Percentiles rank a stretch among this genome's conserved stretches.
Conservation (phyloP, 2,329 filamentous ascomycete species). For the Didymella pinodella region DNA sequence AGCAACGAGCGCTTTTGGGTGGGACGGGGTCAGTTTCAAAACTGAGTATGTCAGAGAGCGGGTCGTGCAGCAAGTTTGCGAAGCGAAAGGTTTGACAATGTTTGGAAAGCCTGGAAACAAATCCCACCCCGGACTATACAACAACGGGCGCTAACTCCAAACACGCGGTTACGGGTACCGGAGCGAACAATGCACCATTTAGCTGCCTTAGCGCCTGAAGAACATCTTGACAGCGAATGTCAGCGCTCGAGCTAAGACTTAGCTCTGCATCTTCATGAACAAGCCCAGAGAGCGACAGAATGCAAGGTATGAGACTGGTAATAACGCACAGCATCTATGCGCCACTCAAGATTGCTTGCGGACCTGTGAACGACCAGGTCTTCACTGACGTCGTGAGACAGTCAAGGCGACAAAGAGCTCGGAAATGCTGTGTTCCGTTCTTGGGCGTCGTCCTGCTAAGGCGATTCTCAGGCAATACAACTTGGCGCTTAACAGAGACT, state of each 20-base stretch:
- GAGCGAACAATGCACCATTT: conserved; percentile 41
- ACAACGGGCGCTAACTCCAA: conserved; percentile 49
- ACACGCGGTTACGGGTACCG: conserved; percentile 39
- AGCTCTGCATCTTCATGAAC: conserved; percentile 2
- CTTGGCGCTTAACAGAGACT: conserved; percentile 34
- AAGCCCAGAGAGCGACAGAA: background rate
- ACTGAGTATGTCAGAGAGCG: conserved; percentile 47
- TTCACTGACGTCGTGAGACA: conserved; percentile 45
- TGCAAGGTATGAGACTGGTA: conserved; percentile 6
- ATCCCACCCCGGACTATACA: conserved; percentile 40
- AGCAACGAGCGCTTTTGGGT: conserved; percentile 36
- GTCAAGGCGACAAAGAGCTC: conserved; percentile 43
- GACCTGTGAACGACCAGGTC: conserved; percentile 29
- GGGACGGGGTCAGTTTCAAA: conserved; percentile 51
- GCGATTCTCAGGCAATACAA: conserved; percentile 31
- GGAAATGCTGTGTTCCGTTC: conserved; percentile 44
- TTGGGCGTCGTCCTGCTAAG: conserved; percentile 43
- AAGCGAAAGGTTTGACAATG: conserved; percentile 51
- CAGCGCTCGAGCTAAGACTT: conserved; percentile 14
- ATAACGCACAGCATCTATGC: conserved; percentile 29
- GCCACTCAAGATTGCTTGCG: conserved; percentile 16
- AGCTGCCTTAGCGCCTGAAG: conserved; percentile 20
- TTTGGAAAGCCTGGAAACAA: conserved; percentile 50
- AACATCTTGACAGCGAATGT: conserved; percentile 10
- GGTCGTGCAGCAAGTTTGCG: conserved; percentile 47